Base-by-base conservation (phyloP, 768 basidiomycete species). In the Gautieria morchelliformis region DNA sequence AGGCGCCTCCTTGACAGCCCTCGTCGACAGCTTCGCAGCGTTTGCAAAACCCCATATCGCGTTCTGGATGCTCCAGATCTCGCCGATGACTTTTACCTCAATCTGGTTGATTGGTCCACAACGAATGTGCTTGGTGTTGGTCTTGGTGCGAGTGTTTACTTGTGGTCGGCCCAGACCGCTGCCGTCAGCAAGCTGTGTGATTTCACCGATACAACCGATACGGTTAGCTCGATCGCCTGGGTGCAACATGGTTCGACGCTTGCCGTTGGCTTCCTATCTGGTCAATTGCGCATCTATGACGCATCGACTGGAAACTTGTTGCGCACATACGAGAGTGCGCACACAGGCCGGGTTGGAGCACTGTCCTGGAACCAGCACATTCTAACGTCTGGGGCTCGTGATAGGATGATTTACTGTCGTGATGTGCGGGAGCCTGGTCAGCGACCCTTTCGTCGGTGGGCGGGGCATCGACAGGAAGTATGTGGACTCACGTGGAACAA, bases 81-180 rank as follows among this genome's bases (percentile, higher is more conserved):
- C 12, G 92, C 93, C 30, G 95, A 98, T 67, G 95, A 99, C 69
- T 99, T 97, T 70, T 98, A 99, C 66, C 85, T 99, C 61, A 98
- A 98, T 66, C 78, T 98, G 11, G 93, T 98, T 22, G 94, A 97
- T 61, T 98, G 96, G 96, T 91, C 89, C 2, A 87, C 85, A 53
- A 94, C 90, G 5, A 98, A 98, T 66, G 85, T 97, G 0, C 82
- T 98, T 0, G 94, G 89, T 3, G 96, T 98, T 8, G 95, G 94
- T 2, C 78, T 99, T 7, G 90, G 87, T 3, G 76, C 85, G 0
- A 93, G 91, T 60, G 95, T 99, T 12, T 99, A 99, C 67, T 83
- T 97, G 1, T 99, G 96, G 96, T 89, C 88, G 8, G 96, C 95
- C 7, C 86, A 92, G 53, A 96, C 93, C 57, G 92, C 92, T 20